phyloP scores from a whole-genome alignment of 108 stramenopile genomes.

The Skeletonema marinoi region DNA sequence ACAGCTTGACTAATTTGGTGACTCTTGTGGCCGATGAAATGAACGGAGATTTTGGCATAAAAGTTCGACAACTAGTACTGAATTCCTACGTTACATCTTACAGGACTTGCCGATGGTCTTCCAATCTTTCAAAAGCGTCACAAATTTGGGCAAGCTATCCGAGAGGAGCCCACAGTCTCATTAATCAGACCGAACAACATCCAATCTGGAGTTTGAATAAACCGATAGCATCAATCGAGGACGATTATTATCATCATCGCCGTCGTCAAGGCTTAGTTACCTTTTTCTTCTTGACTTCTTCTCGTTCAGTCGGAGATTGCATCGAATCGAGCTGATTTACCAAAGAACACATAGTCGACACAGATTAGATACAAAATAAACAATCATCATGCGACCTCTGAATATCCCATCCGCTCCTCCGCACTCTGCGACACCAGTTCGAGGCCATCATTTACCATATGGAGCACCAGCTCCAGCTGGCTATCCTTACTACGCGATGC shows the following conservation, averaged over 20 bases:
- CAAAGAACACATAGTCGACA: background rate
- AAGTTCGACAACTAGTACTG: background rate
- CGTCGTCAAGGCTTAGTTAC: background rate
- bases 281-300: background rate
- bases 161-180: background rate
- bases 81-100: background rate
- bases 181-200: background rate
- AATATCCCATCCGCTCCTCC: background rate
- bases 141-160: background rate
- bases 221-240: background rate
- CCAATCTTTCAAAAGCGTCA: background rate
- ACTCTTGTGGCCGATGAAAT: background rate
- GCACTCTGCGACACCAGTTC: background rate
- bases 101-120: background rate
- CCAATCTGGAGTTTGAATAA: background rate
- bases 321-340: background rate
- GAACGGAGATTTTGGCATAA: background rate
- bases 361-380: background rate
- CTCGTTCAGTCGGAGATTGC: background rate
- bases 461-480: background rate
- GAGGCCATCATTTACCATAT: background rate
- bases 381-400: background rate
- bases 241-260: background rate
- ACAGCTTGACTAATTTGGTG: background rate
- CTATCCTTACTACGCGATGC: conserved; percentile 1